phyloP scores from a whole-genome alignment of 2,329 filamentous ascomycete species.

The Colletotrichum orchidophilum region DNA sequence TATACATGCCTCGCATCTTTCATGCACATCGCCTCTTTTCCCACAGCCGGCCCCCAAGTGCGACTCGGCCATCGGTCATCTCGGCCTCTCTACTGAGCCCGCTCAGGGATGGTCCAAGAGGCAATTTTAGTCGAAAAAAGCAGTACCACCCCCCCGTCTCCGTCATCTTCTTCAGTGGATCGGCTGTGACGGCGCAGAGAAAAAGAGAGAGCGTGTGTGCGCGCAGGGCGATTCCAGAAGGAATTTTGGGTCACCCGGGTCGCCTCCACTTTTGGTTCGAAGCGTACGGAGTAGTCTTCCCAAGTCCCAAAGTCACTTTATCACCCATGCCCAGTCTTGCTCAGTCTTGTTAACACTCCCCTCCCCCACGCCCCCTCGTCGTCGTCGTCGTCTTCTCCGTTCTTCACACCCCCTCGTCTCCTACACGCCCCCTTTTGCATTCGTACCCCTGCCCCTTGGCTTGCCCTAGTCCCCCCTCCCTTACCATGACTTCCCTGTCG shows the following conservation, averaged over 20 bases:
- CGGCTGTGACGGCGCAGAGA: constrained; percentile 27
- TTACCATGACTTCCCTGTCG: constrained; percentile 31
- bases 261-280: constrained; percentile 9
- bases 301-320: constrained; percentile 24
- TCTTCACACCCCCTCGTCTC: neutral
- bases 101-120: constrained; percentile 32
- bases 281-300: neutral
- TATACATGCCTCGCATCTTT: neutral
- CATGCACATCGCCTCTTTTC: constrained; percentile 31
- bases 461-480: neutral
- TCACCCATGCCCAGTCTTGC: neutral
- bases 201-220: neutral
- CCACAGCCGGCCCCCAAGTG: constrained; percentile 10
- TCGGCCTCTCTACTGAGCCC: constrained; percentile 24
- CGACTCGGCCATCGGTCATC: constrained; percentile 31
- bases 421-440: neutral
- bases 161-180: constrained; percentile 34
- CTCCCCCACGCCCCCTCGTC: neutral
- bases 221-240: constrained; percentile 33
- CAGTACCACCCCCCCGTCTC: neutral
- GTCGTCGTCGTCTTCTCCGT: neutral
- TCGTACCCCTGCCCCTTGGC: neutral
- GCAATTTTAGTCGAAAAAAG: constrained; percentile 30
- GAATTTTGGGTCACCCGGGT: constrained; percentile 24
- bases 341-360: neutral